Evolutionary conservation across 192 early-diverging fungal species (phyloP), one percentile per base, ranked within the genome.

Genomic region (Gamsiella multidivaricata): DNA sequence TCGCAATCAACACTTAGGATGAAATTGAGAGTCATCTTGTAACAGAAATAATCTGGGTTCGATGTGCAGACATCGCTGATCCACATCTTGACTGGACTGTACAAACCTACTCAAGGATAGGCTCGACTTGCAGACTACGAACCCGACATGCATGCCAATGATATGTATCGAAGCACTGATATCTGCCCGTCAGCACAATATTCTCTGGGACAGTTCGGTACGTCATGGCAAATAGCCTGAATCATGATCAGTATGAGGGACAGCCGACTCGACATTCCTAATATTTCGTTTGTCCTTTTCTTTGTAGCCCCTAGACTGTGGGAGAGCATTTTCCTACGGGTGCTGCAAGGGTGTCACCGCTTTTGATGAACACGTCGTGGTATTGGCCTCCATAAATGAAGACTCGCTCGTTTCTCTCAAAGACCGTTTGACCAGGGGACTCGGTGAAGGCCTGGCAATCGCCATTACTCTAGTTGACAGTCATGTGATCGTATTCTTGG

Each of bases 321-420:
- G 76, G 72, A 5, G 92, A 93, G 64, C 91, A 93, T 69, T 79
- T 92, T 93, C 91, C 54, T 93, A 93, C 55, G 87, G 87, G 9
- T 80, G 91, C 15, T 54, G 92, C 32, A 94, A 93, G 69, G 91
- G 92, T 51, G 66, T 93, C 18, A 56, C 66, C 8, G 61, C 70
- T 3, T 26, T 54, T 1, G 65, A 88, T 20, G 88, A 92, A 50
- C 36, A 64, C 18, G 65, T 57, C 28, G 87, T 79, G 2, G 86
- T 88, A 14, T 31, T 79, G 28, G 31, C 68, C 11, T 71, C 85
- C 0, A 22, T 94, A 65, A 41, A 61, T 11, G 79, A 80, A 5
- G 89, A 92, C 4, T 64, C 83, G 17, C 79, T 94, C 7, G 54
- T 86, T 34, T 66, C 80, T 26, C 88, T 92, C 28, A 80, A 79